These are phyloP conservation scores for Umbellularia californica DNA, from an alignment of 164 flowering plant species.

Conservation along the genomic window DNA sequence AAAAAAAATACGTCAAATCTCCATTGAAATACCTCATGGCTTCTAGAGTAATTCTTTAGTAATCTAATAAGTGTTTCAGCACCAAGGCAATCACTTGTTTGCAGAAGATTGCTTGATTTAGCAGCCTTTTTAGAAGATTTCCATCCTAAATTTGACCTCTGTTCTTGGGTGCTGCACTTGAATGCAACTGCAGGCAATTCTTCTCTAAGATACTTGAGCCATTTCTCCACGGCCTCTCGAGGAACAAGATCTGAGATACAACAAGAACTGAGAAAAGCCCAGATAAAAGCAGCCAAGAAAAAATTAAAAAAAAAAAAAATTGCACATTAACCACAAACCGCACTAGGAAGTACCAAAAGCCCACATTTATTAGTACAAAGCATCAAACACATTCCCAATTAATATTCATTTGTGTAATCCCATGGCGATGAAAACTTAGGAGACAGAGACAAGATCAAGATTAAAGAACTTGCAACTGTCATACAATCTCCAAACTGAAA, in stretches of 20 bases:
- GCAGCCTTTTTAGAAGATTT: slow-evolving; percentile 57
- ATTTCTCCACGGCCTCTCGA: slow-evolving; percentile 88
- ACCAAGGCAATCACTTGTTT: slow-evolving; percentile 98
- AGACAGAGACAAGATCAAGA: neutral
- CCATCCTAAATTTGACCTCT: slow-evolving; percentile 85
- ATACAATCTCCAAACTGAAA: neutral
- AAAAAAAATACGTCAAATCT: slow-evolving; percentile 21
- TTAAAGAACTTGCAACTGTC: neutral
- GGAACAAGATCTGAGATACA: slow-evolving; percentile 86
- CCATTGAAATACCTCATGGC: slow-evolving; percentile 89
- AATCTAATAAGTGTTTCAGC: slow-evolving; percentile 89
- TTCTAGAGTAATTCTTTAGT: slow-evolving; percentile 90
- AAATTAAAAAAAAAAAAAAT: neutral
- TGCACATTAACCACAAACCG: no score
- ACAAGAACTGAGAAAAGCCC: neutral
- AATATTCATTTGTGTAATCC: neutral
- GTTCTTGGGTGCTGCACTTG: slow-evolving; percentile 94
- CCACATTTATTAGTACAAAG: no score
- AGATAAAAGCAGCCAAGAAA: neutral
- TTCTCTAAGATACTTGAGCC: slow-evolving; percentile 92
- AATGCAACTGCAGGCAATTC: slow-evolving; percentile 95
- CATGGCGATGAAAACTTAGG: neutral
- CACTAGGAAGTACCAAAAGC: no score
- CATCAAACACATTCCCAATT: no score
- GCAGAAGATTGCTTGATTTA: slow-evolving; percentile 59